Conservation (phyloP, 164 flowering plant genomes). For the Dillenia turbinata region DNA sequence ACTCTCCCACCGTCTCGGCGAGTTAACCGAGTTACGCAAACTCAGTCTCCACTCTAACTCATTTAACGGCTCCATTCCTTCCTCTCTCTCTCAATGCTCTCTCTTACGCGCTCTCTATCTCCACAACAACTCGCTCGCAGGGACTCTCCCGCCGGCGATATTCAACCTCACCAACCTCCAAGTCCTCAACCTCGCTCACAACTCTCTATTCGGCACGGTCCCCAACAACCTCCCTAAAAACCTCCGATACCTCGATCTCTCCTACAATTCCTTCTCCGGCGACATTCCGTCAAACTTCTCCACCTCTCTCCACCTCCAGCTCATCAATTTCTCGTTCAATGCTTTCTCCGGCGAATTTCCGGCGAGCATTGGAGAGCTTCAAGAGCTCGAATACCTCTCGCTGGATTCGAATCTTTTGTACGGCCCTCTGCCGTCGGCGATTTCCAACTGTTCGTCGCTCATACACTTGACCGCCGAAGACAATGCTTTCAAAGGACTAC, state of each 20-base stretch:
- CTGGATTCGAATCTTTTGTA: slow-evolving; percentile 54
- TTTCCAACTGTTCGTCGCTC: slow-evolving; percentile 70
- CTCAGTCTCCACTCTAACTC: slow-evolving; percentile 63
- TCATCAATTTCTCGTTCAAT: slow-evolving; percentile 73
- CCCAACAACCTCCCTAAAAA: slow-evolving; percentile 23
- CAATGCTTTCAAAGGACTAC: slow-evolving; percentile 55
- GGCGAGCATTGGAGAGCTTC: slow-evolving; percentile 56
- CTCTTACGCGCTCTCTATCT: slow-evolving; percentile 35
- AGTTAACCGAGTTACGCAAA: slow-evolving; percentile 48
- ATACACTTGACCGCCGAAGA: slow-evolving; percentile 63
- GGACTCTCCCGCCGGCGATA: slow-evolving; percentile 31
- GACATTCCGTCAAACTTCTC: slow-evolving; percentile 45
- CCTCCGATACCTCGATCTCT: slow-evolving; percentile 41
- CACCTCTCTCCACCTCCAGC: slow-evolving; percentile 26
- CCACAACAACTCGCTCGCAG: slow-evolving; percentile 50
- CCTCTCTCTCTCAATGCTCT: slow-evolving; percentile 31
- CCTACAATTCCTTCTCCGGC: slow-evolving; percentile 70
- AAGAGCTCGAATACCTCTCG: slow-evolving; percentile 57
- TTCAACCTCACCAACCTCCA: slow-evolving; percentile 29
- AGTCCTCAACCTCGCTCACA: slow-evolving; percentile 38
- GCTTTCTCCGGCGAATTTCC: slow-evolving; percentile 60
- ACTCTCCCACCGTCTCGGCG: slow-evolving; percentile 30
- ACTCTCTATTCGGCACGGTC: slow-evolving; percentile 35
- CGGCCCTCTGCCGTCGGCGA: slow-evolving; percentile 81
- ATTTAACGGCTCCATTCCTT: slow-evolving; percentile 41